phyloP scores from a whole-genome alignment of 2,329 filamentous ascomycete species.

The Aspergillus intermedius region DNA sequence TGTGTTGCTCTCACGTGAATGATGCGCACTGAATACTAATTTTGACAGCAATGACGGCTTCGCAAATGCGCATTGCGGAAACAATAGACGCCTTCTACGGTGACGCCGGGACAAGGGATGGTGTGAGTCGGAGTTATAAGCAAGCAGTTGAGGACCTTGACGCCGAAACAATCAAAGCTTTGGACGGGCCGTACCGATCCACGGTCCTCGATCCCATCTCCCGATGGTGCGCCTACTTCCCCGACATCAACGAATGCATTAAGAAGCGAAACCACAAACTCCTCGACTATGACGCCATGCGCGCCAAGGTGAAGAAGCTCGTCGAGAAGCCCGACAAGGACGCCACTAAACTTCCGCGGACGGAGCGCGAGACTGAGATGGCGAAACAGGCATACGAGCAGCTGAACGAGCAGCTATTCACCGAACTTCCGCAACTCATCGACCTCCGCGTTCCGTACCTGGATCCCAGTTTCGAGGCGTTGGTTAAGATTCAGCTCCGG shows the following conservation, averaged over 20 bases:
- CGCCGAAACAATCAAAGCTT: constrained; percentile 94
- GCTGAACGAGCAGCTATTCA: constrained; percentile 91
- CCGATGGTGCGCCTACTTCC: constrained; percentile 96
- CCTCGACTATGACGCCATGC: constrained; percentile 93
- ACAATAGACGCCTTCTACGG: constrained; percentile 99
- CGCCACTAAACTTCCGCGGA: constrained; percentile 87
- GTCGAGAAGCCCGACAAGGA: constrained; percentile 99
- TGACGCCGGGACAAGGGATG: constrained; percentile 87
- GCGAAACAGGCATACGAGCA: constrained; percentile 90
- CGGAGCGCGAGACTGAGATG: constrained; percentile 94
- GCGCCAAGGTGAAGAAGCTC: constrained; percentile 92
- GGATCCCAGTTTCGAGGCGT: constrained; percentile 91
- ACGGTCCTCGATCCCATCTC: constrained; percentile 95
- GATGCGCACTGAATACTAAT: constrained; percentile 4
- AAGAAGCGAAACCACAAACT: constrained; percentile 99
- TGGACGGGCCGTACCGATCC: constrained; percentile 89
- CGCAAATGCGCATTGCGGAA: constrained; percentile 98
- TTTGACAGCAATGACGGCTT: constrained; percentile 83
- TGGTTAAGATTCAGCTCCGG: constrained; percentile 95
- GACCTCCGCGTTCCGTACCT: constrained; percentile 95
- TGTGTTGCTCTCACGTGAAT: constrained; percentile 32
- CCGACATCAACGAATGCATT: constrained; percentile 98
- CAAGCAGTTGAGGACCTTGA: constrained; percentile 97
- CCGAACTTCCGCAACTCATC: constrained; percentile 89
- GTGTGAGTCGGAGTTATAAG: constrained; percentile 94